phyloP scores from a whole-genome alignment of 1,139 yeast species.

The Hyphopichia pseudoburtonii region DNA sequence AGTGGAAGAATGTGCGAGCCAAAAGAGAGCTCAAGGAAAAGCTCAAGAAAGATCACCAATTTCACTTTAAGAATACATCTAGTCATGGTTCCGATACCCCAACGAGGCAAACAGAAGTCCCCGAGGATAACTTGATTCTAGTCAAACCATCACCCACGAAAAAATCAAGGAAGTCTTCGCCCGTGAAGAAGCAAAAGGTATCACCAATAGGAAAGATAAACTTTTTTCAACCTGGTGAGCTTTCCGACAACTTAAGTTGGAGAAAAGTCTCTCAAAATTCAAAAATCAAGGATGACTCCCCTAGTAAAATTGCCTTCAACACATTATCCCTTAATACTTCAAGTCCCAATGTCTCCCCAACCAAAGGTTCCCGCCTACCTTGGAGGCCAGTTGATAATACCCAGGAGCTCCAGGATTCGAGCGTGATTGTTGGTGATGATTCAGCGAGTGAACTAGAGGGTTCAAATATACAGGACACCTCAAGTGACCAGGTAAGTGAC shows the following conservation, averaged over 20 bases:
- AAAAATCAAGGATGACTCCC: slow-evolving; percentile 2
- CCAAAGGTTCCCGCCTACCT: background rate
- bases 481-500: no score
- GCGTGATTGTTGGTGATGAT: no score
- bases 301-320: slow-evolving; percentile 1
- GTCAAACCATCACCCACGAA: slow-evolving; percentile 35
- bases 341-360: background rate
- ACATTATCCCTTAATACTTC: background rate
- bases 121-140: slow-evolving; percentile 24
- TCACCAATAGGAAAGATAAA: background rate
- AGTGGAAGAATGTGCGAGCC: background rate
- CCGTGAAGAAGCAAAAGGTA: slow-evolving; percentile 15
- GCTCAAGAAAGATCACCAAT: slow-evolving; percentile 17
- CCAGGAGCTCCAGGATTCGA: slow-evolving; percentile 1
- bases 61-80: slow-evolving; percentile 15
- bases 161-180: slow-evolving; percentile 10
- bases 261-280: no score
- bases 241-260: background rate
- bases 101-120: slow-evolving; percentile 3
- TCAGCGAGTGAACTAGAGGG: no score
- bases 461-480: no score
- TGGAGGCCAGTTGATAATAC: background rate
- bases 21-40: slow-evolving; percentile 20
- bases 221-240: background rate
- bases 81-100: slow-evolving; percentile 4